These are phyloP conservation scores for Hyaloperonospora arabidopsidis DNA, from an alignment of 352 stramenopile genomes.

Conservation along the genomic window DNA sequence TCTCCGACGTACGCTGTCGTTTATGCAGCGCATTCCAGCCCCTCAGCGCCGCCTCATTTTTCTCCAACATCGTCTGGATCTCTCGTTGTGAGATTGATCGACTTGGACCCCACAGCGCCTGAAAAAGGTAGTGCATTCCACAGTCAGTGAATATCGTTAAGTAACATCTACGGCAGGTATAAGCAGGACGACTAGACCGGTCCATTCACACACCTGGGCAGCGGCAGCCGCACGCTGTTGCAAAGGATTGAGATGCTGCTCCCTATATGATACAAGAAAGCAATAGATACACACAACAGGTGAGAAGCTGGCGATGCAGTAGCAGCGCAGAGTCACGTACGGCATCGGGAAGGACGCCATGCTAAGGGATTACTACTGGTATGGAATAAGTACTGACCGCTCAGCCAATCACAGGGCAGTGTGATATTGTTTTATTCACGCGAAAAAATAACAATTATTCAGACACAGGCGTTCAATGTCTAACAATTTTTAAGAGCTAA, in stretches of 20 bases:
- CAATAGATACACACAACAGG: constrained; percentile 11
- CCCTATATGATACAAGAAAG: constrained; percentile 11
- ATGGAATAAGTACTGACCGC: constrained; percentile 5
- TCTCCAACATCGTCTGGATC: constrained; percentile 80
- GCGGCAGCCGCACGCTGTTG: constrained; percentile 56
- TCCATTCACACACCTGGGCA: constrained; percentile 32
- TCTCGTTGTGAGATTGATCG: constrained; percentile 51
- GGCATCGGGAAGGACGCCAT: constrained; percentile 26
- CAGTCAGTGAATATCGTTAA: no score
- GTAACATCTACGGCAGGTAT: no score
- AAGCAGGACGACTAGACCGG: no score
- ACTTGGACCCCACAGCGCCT: constrained; percentile 31
- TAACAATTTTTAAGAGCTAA: no score
- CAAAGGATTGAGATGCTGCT: constrained; percentile 24
- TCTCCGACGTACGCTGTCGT: constrained; percentile 50
- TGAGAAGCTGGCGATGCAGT: constrained; percentile 4
- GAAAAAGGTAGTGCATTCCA: constrained; percentile 1
- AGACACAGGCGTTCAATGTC: no score
- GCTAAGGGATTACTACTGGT: constrained; percentile 13
- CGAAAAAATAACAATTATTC: no score
- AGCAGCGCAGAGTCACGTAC: constrained; percentile 11
- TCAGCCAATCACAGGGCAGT: constrained; percentile 6
- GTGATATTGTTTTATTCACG: no score
- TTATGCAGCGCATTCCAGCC: constrained; percentile 67
- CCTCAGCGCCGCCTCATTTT: constrained; percentile 72